Evolutionary conservation across 345 rosid genomes (phyloP).

Genomic region (Mercurialis annua): DNA sequence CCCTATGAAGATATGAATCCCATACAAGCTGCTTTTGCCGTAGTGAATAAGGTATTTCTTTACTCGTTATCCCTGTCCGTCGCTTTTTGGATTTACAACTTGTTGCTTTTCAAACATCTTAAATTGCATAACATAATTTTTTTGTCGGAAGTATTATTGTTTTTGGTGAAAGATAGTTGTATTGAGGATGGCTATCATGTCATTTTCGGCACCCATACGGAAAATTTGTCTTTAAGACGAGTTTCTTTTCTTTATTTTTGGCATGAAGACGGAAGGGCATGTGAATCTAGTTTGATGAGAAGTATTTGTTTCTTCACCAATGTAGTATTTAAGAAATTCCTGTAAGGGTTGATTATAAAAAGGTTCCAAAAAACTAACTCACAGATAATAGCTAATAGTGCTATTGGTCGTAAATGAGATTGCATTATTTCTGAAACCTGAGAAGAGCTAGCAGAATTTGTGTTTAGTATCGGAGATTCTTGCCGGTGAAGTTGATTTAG

Average conservation of each 20-base stretch:
- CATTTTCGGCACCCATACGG: neutral
- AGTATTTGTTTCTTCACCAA: neutral
- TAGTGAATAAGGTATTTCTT: conserved; percentile 74
- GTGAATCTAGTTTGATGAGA: neutral
- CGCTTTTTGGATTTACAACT: neutral
- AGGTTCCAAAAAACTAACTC: no score
- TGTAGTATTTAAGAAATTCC: neutral
- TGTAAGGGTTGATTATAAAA: no score
- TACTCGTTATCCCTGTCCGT: neutral
- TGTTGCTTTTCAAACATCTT: no score
- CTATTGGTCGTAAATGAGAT: neutral
- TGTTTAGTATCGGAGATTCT: neutral
- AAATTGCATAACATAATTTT: neutral
- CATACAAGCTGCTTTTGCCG: conserved; percentile 99
- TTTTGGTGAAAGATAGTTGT: neutral
- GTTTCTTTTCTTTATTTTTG: neutral
- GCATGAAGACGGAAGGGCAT: no score
- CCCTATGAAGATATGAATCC: conserved; percentile 99
- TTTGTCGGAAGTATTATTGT: neutral
- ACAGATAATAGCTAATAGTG: neutral
- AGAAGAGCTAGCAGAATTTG: neutral
- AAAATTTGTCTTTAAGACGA: neutral
- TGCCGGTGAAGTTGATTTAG: neutral
- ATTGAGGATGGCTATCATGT: neutral
- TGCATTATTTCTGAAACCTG: neutral